phyloP scores from a whole-genome alignment of 441 rosid genomes.

The Pelargonium citronellum region DNA sequence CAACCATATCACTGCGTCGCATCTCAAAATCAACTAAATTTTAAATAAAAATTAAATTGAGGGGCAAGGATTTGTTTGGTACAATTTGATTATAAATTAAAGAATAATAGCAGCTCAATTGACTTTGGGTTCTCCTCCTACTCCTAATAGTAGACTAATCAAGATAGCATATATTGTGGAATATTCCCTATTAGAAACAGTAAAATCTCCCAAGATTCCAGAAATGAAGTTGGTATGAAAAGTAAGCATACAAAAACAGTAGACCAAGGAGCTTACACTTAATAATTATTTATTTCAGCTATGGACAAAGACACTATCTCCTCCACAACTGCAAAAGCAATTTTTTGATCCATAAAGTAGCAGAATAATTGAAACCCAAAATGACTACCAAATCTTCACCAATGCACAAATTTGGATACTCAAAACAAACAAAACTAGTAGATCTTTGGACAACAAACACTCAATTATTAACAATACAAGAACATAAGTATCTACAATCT shows the following conservation, averaged over 20 bases:
- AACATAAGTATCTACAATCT: not conserved
- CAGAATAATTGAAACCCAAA: not conserved
- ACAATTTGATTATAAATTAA: conserved; percentile 9
- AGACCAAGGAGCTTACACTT: conserved; percentile 9
- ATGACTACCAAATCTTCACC: too few relatives aligned
- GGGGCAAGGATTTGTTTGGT: not conserved
- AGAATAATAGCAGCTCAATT: conserved; percentile 10
- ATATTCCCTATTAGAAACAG: too few relatives aligned
- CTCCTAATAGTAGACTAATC: not conserved
- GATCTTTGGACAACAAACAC: not conserved
- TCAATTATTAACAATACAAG: not conserved
- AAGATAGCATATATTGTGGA: too few relatives aligned
- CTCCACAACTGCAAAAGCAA: conserved; percentile 14
- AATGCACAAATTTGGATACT: too few relatives aligned
- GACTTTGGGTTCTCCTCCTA: conserved; percentile 25
- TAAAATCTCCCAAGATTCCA: conserved; percentile 22
- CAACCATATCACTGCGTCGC: not conserved
- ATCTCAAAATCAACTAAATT: not conserved
- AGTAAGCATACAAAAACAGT: conserved; percentile 24
- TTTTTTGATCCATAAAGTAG: conserved; percentile 19
- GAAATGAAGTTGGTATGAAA: conserved; percentile 14
- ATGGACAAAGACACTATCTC: conserved; percentile 18
- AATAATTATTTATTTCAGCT: not conserved
- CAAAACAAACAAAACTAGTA: conserved; percentile 9
- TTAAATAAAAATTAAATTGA: conserved; percentile 1